These are phyloP conservation scores for Phytophthora tentaculata DNA, from an alignment of 352 stramenopile genomes.

Conservation along the genomic window DNA sequence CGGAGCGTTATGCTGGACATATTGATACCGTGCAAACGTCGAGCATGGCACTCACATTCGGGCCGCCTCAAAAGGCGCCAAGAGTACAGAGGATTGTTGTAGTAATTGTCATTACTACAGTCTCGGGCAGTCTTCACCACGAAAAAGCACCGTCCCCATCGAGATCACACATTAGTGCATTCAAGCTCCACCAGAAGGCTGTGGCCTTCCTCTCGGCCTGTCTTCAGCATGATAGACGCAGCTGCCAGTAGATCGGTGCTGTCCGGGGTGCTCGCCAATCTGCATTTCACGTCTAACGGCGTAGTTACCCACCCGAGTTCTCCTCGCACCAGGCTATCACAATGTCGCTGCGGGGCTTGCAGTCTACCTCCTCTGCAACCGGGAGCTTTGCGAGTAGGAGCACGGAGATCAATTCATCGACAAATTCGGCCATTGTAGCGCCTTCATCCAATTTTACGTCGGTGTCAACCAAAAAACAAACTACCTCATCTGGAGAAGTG, in stretches of 20 bases:
- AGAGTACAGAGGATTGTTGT: constrained; percentile 32
- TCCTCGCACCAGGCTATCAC: constrained; percentile 18
- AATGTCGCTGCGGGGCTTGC: constrained; percentile 31
- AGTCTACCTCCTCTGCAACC: constrained; percentile 15
- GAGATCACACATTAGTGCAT: constrained; percentile 11
- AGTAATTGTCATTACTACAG: constrained; percentile 42
- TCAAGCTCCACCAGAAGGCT: constrained; percentile 20
- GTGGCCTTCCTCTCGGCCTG: constrained; percentile 23
- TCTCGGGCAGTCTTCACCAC: constrained; percentile 15
- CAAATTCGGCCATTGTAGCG: not conserved
- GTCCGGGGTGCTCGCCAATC: constrained; percentile 29
- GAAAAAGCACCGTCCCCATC: constrained; percentile 38
- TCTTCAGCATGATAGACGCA: constrained; percentile 25
- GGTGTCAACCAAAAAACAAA: constrained; percentile 32
- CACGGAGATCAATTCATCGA: constrained; percentile 2
- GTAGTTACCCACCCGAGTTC: constrained; percentile 30
- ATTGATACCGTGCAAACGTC: not conserved
- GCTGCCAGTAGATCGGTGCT: constrained; percentile 7
- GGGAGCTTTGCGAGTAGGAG: not conserved
- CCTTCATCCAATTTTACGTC: constrained; percentile 19
- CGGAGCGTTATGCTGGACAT: not conserved
- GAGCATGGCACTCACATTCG: too few species aligned
- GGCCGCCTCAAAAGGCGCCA: constrained; percentile 21
- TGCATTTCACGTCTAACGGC: constrained; percentile 54
- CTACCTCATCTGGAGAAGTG: constrained; percentile 17